Conservation (phyloP, 192 early-diverging fungal species). For the Spizellomyces sp. region DNA sequence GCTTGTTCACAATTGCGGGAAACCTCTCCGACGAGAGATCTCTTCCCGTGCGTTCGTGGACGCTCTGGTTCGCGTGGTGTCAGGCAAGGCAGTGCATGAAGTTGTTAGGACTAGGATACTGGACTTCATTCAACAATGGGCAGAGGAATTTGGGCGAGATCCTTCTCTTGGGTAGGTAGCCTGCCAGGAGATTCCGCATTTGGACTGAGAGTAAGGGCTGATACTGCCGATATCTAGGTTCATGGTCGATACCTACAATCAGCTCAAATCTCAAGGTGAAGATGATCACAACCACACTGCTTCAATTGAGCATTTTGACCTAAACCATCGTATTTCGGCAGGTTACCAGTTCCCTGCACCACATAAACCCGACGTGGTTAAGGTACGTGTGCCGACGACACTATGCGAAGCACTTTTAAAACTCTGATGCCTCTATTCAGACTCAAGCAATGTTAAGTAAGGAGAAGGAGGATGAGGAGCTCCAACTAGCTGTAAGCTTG, state of each 20-base stretch:
- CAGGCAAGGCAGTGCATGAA: slow-evolving; percentile 77
- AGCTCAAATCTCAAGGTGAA: slow-evolving; percentile 53
- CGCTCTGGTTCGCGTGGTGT: slow-evolving; percentile 72
- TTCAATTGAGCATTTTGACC: not conserved
- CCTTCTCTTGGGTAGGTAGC: slow-evolving; percentile 74
- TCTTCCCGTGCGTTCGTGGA: slow-evolving; percentile 84
- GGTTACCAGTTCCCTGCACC: slow-evolving; percentile 35
- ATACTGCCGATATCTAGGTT: slow-evolving; percentile 13
- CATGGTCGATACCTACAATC: slow-evolving; percentile 45
- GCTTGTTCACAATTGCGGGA: slow-evolving; percentile 88
- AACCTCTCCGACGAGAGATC: slow-evolving; percentile 78
- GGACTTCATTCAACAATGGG: slow-evolving; percentile 91
- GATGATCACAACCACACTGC: not conserved
- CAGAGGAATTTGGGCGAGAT: slow-evolving; percentile 79
- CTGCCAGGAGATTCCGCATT: too few species aligned
- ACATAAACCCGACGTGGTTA: slow-evolving; percentile 41
- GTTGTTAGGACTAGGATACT: slow-evolving; percentile 78
- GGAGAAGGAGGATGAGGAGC: slow-evolving; percentile 93
- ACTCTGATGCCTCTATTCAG: not conserved
- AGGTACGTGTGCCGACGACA: not conserved
- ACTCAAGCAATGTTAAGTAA: slow-evolving; percentile 65
- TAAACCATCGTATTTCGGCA: slow-evolving; percentile 6
- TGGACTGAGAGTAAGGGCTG: too few species aligned
- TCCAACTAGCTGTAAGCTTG: slow-evolving; percentile 72
- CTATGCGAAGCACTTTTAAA: too few species aligned